Evolutionary conservation across 108 stramenopile species (phyloP).

Genomic region (Conticribra weissflogii): DNA sequence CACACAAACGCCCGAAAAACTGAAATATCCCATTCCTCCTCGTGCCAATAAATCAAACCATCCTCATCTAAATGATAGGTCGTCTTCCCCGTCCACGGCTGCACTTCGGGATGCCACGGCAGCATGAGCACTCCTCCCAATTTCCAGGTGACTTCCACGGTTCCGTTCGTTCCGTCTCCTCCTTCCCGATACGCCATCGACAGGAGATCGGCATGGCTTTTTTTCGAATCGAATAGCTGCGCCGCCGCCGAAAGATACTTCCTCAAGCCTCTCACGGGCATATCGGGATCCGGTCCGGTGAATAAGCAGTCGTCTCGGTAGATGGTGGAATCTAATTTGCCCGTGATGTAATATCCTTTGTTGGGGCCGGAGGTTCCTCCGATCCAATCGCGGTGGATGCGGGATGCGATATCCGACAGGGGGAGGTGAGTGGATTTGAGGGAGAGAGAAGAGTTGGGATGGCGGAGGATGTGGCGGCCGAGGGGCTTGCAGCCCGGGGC

Average conservation of each 20-base stretch:
- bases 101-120: slow-evolving; percentile 77
- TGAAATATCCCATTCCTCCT: slow-evolving; percentile 77
- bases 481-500: slow-evolving; percentile 47
- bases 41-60: slow-evolving; percentile 61
- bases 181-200: slow-evolving; percentile 27
- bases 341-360: slow-evolving; percentile 90
- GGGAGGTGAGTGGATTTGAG: slow-evolving; percentile 43
- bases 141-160: slow-evolving; percentile 62
- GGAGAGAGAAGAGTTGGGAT: slow-evolving; percentile 19
- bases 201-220: slow-evolving; percentile 58
- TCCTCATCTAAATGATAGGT: slow-evolving; percentile 72
- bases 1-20: slow-evolving; percentile 75
- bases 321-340: slow-evolving; percentile 68
- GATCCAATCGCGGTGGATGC: slow-evolving; percentile 38
- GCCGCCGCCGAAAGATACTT: slow-evolving; percentile 83
- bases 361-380: not conserved
- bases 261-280: slow-evolving; percentile 82
- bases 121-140: slow-evolving; percentile 56
- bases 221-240: slow-evolving; percentile 66
- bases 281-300: slow-evolving; percentile 88
- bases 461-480: slow-evolving; percentile 32
- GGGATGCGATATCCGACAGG: slow-evolving; percentile 12
- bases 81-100: slow-evolving; percentile 68
- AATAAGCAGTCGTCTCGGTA: slow-evolving; percentile 86
- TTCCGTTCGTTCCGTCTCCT: slow-evolving; percentile 17